Conservation (phyloP, 495 filamentous ascomycete species). For the Cetradonia linearis region DNA sequence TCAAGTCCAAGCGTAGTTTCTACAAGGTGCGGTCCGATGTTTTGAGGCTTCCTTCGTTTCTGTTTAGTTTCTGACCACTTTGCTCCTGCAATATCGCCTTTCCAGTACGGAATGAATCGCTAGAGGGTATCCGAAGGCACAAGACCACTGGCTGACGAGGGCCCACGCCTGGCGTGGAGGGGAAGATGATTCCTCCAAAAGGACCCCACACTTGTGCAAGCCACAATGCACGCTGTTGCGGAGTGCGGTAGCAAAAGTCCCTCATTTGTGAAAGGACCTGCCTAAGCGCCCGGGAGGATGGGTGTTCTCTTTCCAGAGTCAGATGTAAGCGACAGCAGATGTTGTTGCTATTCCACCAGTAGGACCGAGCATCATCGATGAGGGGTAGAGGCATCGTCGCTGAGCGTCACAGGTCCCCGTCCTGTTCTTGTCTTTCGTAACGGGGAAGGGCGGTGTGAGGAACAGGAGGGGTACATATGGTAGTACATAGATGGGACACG, state of each 20-base stretch:
- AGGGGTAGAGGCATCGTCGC: not conserved
- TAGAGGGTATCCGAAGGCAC: not conserved
- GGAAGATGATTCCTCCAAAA: not conserved
- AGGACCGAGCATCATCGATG: conserved; percentile 4
- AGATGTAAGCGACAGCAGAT: conserved; percentile 7
- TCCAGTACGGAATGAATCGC: not conserved
- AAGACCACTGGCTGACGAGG: conserved; percentile 5
- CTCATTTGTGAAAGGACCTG: conserved; percentile 10
- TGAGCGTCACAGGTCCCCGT: not conserved
- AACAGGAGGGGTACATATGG: not conserved
- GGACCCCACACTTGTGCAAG: conserved; percentile 3
- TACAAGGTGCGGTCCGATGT: not conserved
- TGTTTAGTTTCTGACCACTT: not conserved
- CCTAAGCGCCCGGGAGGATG: conserved; percentile 10
- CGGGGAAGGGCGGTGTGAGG: conserved; percentile 1
- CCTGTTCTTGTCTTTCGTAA: not conserved
- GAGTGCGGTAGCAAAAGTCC: conserved; percentile 7
- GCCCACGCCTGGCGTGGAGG: not conserved
- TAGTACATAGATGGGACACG: not conserved
- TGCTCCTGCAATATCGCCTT: conserved; percentile 7
- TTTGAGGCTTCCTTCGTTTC: not conserved
- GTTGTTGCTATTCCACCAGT: not conserved
- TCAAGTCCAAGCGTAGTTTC: conserved; percentile 4
- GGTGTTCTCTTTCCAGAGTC: not conserved
- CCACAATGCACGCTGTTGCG: not conserved